These are phyloP conservation scores for Marasmius sp. DNA, from an alignment of 1,284 basidiomycete genomes.

Conservation along the genomic window DNA sequence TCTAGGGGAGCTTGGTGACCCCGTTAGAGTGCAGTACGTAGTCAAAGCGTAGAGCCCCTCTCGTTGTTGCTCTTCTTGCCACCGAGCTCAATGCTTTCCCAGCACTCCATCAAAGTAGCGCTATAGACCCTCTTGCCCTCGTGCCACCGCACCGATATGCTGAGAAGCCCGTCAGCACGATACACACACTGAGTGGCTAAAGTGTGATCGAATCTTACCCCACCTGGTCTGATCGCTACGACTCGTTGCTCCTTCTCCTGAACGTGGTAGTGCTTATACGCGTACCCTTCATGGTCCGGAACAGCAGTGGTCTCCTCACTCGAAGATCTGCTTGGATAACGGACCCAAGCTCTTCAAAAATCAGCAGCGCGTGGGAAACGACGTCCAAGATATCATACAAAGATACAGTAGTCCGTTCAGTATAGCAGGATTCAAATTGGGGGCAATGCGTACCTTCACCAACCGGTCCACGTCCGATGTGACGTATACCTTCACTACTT, in stretches of 20 bases:
- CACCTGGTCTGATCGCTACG: constrained; percentile 34
- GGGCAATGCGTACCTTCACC: too few relatives aligned
- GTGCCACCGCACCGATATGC: constrained; percentile 30
- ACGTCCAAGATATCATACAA: constrained; percentile 26
- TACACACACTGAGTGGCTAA: too few relatives aligned
- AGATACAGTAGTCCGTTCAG: constrained; percentile 4
- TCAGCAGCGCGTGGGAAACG: constrained; percentile 24
- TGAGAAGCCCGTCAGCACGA: too few relatives aligned
- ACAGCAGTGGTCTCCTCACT: constrained; percentile 4
- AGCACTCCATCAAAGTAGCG: constrained; percentile 24
- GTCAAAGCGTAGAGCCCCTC: too few relatives aligned
- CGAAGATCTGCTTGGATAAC: background rate
- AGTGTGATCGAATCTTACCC: constrained; percentile 1
- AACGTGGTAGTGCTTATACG: constrained; percentile 19
- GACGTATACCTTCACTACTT: too few relatives aligned
- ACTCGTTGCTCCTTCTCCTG: constrained; percentile 5
- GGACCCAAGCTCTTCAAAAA: constrained; percentile 9
- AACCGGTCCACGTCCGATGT: too few relatives aligned
- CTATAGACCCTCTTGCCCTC: constrained; percentile 21
- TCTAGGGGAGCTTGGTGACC: too few relatives aligned
- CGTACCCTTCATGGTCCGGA: constrained; percentile 20
- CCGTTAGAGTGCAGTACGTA: too few relatives aligned
- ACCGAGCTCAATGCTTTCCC: background rate
- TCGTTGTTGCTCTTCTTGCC: too few relatives aligned
- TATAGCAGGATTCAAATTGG: too few relatives aligned